A percentile compares a stretch with the other conserved stretches of the same genome.
Evolutionary conservation across 176 grass and related monocot species (phyloP).

Genomic region (Otatea glauca): DNA sequence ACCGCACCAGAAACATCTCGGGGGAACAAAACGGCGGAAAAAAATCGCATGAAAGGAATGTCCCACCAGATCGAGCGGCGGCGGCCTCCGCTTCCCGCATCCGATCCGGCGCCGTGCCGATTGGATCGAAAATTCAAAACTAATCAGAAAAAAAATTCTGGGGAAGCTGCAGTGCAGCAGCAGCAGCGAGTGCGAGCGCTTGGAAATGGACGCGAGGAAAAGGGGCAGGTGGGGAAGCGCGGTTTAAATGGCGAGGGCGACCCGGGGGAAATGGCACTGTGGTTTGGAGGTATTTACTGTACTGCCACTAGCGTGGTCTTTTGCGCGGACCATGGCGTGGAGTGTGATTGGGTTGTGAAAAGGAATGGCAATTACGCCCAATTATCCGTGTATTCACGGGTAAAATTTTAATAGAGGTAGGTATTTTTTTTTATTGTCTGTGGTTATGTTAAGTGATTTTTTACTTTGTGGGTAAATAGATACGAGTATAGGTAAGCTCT

Average conservation of each 20-base stretch:
- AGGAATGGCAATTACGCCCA: too few relatives aligned
- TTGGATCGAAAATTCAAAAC: constrained; percentile 41
- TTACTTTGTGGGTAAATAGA: too few relatives aligned
- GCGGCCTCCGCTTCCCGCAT: constrained; percentile 54
- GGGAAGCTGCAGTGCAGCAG: constrained; percentile 29
- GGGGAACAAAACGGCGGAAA: constrained; percentile 15
- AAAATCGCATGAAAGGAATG: constrained; percentile 29
- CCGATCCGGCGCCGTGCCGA: constrained; percentile 26
- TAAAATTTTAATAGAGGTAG: too few relatives aligned
- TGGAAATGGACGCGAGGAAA: constrained; percentile 46
- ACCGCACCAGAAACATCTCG: constrained; percentile 17
- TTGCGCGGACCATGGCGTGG: constrained; percentile 21
- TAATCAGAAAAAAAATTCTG: not conserved
- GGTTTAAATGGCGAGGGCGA: constrained; percentile 47
- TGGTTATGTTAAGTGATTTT: too few relatives aligned
- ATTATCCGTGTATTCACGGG: too few relatives aligned
- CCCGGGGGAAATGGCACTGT: constrained; percentile 21
- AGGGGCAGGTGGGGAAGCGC: constrained; percentile 40
- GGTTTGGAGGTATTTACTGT: constrained; percentile 38
- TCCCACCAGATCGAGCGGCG: constrained; percentile 55
- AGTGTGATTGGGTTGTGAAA: constrained; percentile 37
- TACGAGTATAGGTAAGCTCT: too few relatives aligned
- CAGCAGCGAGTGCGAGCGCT: constrained; percentile 33
- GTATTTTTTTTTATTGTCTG: too few relatives aligned
- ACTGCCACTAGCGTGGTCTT: constrained; percentile 49